Evolutionary conservation across 768 basidiomycete genomes (phyloP).

Genomic region (Rhodotorula graminis): DNA sequence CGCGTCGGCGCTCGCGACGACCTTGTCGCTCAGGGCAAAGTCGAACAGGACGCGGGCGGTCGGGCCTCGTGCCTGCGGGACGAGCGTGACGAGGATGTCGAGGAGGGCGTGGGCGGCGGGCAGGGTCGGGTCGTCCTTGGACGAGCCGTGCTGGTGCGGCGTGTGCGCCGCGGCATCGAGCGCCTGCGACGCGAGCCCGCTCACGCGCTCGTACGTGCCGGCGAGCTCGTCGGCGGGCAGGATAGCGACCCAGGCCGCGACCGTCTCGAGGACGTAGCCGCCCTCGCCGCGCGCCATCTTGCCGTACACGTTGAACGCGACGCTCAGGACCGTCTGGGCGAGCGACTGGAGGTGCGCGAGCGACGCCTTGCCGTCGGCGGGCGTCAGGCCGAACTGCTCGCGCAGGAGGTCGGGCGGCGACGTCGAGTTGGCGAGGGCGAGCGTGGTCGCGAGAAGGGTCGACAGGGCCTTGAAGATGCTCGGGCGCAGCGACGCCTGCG

Average conservation of each 20-base stretch:
- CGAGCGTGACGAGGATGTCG: conserved; percentile 76
- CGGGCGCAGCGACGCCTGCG: conserved; percentile 74
- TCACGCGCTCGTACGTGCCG: conserved; percentile 75
- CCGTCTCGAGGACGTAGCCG: conserved; percentile 75
- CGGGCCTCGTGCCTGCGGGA: conserved; percentile 14
- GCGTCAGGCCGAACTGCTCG: conserved; percentile 54
- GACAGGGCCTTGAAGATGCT: conserved; percentile 76
- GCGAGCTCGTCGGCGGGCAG: conserved; percentile 63
- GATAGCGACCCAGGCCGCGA: conserved; percentile 77
- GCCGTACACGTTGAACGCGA: conserved; percentile 94
- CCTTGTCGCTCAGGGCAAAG: conserved; percentile 54
- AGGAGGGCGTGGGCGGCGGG: conserved; percentile 57
- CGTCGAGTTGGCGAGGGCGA: conserved; percentile 53
- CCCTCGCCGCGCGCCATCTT: conserved; percentile 64
- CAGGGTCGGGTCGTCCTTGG: conserved; percentile 40
- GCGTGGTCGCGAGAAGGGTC: conserved; percentile 73
- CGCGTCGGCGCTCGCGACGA: conserved; percentile 71
- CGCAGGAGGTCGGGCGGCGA: conserved; percentile 48
- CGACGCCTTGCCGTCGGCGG: conserved; percentile 62
- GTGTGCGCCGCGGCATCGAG: conserved; percentile 47
- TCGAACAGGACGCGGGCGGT: conserved; percentile 29
- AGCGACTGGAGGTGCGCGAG: conserved; percentile 68
- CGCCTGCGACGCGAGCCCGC: conserved; percentile 64
- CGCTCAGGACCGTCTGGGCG: conserved; percentile 86
- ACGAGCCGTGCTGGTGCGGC: conserved; percentile 26